These are phyloP conservation scores for Fusarium sp. DNA, from an alignment of 2,329 filamentous ascomycete genomes.

Conservation along the genomic window DNA sequence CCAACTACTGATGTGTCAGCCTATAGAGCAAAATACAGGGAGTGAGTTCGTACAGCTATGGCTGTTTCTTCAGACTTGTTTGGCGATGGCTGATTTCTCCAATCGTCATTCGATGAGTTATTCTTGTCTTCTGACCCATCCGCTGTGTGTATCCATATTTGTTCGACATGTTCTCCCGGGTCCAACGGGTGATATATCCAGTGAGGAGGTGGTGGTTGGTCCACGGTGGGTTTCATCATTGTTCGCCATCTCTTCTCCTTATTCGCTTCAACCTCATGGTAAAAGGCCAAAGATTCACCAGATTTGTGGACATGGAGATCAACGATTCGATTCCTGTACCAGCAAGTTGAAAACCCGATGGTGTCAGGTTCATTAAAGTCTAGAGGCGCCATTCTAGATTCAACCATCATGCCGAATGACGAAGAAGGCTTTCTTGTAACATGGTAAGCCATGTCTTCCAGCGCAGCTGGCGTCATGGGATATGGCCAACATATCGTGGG, in stretches of 20 bases:
- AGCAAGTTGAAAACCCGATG: constrained; percentile 31
- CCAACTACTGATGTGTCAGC: constrained; percentile 22
- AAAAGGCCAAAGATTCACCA: constrained; percentile 19
- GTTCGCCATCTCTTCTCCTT: neutral
- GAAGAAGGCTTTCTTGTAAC: neutral
- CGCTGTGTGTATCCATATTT: constrained; percentile 24
- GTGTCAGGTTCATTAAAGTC: constrained; percentile 21
- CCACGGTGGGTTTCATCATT: neutral
- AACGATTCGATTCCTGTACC: constrained; percentile 11
- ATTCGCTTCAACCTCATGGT: constrained; percentile 8
- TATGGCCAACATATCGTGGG: constrained; percentile 20
- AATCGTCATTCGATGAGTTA: neutral
- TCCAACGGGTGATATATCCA: constrained; percentile 25
- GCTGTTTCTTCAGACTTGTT: neutral
- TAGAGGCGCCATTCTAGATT: constrained; percentile 23
- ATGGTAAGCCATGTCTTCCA: constrained; percentile 17
- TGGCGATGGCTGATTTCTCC: neutral
- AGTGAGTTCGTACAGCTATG: constrained; percentile 10
- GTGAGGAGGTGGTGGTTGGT: neutral
- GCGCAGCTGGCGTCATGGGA: constrained; percentile 7
- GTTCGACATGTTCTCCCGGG: constrained; percentile 13
- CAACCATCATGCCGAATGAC: neutral
- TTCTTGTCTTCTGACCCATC: neutral
- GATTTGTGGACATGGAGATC: constrained; percentile 16
- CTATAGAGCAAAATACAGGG: neutral